Conservation (phyloP, 306 rosid genomes). For the Trichosanthes cucumerina region DNA sequence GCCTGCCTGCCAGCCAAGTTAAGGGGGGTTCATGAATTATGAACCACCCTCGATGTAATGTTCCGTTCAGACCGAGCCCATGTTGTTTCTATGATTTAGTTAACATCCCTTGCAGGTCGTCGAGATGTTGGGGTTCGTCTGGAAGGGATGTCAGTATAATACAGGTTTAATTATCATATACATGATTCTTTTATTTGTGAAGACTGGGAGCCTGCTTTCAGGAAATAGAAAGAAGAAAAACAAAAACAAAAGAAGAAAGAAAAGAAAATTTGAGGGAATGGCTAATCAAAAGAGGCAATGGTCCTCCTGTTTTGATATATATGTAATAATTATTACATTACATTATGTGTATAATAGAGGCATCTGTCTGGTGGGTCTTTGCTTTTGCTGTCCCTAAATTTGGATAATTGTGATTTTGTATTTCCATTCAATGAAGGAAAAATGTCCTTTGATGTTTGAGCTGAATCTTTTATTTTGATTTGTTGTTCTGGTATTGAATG, state of each 20-base stretch:
- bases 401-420: conserved; percentile 7
- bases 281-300: conserved; percentile 9
- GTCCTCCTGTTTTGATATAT: conserved; percentile 15
- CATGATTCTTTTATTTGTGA: conserved; percentile 60
- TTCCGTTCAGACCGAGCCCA: background rate
- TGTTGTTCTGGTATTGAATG: background rate
- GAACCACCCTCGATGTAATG: conserved; percentile 3
- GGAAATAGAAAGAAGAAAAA: conserved; percentile 12
- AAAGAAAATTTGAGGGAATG: background rate
- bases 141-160: conserved; percentile 26
- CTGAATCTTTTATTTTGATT: background rate
- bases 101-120: conserved; percentile 2
- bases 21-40: background rate
- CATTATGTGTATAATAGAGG: conserved; percentile 14
- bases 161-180: conserved; percentile 23
- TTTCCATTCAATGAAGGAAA: conserved; percentile 14
- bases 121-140: conserved; percentile 14
- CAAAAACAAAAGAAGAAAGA: background rate
- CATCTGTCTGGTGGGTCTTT: conserved; percentile 10
- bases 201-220: conserved; percentile 22
- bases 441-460: background rate
- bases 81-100: background rate
- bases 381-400: background rate
- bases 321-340: background rate
- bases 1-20: background rate